Percentiles rank a stretch among this genome's conserved stretches.
Evolutionary conservation across 1,284 basidiomycete genomes (phyloP).

Genomic region (Sphagnurus paluster): DNA sequence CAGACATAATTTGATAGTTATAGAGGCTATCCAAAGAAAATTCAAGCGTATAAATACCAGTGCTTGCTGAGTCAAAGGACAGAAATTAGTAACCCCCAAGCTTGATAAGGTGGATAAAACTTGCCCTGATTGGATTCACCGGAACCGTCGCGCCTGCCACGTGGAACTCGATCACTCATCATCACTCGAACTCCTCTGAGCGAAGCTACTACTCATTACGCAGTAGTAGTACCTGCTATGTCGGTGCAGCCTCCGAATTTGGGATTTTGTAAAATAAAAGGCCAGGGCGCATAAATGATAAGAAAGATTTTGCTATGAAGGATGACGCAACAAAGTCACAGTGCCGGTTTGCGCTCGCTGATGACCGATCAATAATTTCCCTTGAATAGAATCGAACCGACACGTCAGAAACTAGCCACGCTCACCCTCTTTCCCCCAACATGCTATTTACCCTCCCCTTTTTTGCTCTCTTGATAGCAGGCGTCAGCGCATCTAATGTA

Average conservation of each 20-base stretch:
- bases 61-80: conserved; percentile 15
- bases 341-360: conserved; percentile 8
- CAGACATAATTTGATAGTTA: conserved; percentile 26
- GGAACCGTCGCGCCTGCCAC: conserved; percentile 20
- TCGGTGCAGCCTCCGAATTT: too few species aligned
- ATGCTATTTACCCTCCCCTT: conserved; percentile 67
- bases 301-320: too few species aligned
- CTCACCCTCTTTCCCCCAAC: conserved; percentile 29
- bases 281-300: too few species aligned
- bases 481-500: conserved; percentile 76
- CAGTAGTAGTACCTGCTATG: too few species aligned
- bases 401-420: conserved; percentile 33
- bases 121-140: conserved; percentile 30
- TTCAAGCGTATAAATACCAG: conserved; percentile 4
- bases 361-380: conserved; percentile 17
- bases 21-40: not conserved
- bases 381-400: too few species aligned
- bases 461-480: conserved; percentile 55
- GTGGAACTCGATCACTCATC: conserved; percentile 17
- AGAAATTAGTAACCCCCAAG: conserved; percentile 16
- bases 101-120: conserved; percentile 22
- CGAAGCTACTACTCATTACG: too few species aligned
- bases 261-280: too few species aligned
- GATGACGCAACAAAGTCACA: too few species aligned
- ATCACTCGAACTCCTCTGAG: too few species aligned